A percentile compares a stretch with the other conserved stretches of the same genome.
Evolutionary conservation across 2,329 filamentous ascomycete genomes (phyloP).

Genomic region (Endoconidiophora laricicola): DNA sequence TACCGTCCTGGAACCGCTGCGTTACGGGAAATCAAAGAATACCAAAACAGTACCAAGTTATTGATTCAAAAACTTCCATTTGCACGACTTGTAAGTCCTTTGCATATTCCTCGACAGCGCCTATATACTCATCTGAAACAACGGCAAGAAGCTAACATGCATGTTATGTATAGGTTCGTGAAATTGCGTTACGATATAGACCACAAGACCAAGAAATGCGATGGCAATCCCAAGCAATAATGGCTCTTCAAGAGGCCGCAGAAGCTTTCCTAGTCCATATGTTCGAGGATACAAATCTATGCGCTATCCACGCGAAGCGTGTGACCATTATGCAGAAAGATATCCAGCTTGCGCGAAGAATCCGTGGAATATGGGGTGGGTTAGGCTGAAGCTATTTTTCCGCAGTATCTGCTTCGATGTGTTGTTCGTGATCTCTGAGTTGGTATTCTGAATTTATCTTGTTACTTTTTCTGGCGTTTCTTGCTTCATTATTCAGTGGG

Average conservation of each 20-base stretch:
- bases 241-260: constrained; percentile 85
- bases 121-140: not conserved
- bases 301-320: constrained; percentile 89
- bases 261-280: constrained; percentile 91
- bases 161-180: constrained; percentile 36
- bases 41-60: constrained; percentile 80
- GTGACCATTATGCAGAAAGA: constrained; percentile 98
- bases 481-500: not conserved
- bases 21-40: constrained; percentile 77
- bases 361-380: constrained; percentile 63
- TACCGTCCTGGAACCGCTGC: constrained; percentile 72
- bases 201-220: constrained; percentile 54
- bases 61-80: constrained; percentile 69
- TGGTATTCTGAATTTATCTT: not conserved
- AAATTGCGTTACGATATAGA: constrained; percentile 52
- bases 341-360: constrained; percentile 76
- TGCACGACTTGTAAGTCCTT: constrained; percentile 45
- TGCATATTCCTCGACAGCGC: not conserved
- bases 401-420: not conserved
- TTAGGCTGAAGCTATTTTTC: constrained; percentile 28
- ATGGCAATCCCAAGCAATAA: constrained; percentile 92
- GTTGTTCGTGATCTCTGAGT: not conserved
- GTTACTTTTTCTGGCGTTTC: not conserved
- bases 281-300: constrained; percentile 93
- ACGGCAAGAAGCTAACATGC: not conserved